Evolutionary conservation across 352 stramenopile genomes (phyloP), one percentile per base, ranked within the genome.

Genomic region (Phytophthora tentaculata): DNA sequence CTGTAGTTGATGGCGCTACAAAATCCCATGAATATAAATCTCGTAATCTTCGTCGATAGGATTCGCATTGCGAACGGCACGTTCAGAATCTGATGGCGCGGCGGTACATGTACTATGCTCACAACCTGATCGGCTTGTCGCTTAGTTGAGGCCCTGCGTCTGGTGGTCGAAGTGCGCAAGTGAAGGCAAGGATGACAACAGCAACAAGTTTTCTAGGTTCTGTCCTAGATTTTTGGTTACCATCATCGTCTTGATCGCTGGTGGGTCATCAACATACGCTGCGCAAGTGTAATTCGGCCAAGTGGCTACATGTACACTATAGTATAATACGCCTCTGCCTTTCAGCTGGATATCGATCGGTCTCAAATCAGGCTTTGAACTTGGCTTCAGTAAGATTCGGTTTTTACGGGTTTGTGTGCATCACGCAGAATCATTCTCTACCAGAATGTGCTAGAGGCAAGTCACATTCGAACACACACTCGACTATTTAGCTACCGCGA

Each of bases 391-490:
- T 69, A 56, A 56, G 23, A 8, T 45, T 47, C 49, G 19, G 0
- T 48, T 56, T 35, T 28, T 19, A 28, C 32, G 37, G 37, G 5
- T 63, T 61, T 44, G 20, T 61, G 50, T 65, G 23, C 24, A 1
- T 24, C 19, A 63, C 62, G 29, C 43, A 56, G 10, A 49, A 61
- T 71, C n/a, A n/a, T n/a, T n/a, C n/a, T n/a, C n/a, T n/a, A n/a
- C n/a, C n/a, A n/a, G n/a, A n/a, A n/a, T n/a, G n/a, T n/a, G n/a
- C n/a, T n/a, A n/a, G 44, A 17, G 32, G 49, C 24, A 22, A 32
- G 59, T 55, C 59, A 67, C 59, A 63, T 29, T 61, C 43, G 20
- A 55, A 50, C 19, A 48, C 19, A 47, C 16, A 10, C 17, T 57
- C 22, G 14, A 67, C 44, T 44, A 39, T 37, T 37, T 20, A 43